Evolutionary conservation across 1,284 basidiomycete species (phyloP).

Genomic region (Trichosporon coremiiforme): DNA sequence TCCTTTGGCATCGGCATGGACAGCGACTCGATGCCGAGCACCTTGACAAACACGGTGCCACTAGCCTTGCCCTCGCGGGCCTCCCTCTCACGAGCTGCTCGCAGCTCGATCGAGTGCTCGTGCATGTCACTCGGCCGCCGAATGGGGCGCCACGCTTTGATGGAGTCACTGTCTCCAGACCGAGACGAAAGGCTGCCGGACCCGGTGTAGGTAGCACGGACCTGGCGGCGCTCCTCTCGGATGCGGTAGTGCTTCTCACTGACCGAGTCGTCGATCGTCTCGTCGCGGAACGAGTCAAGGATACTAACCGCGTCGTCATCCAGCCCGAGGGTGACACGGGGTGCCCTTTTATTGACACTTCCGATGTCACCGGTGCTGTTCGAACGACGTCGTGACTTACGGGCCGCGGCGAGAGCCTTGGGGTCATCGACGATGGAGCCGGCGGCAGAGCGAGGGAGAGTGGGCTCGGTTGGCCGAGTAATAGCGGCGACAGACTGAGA

Average conservation of each 20-base stretch:
- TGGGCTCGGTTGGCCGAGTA: neutral
- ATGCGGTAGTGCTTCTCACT: conserved; percentile 64
- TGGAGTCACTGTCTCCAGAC: conserved; percentile 72
- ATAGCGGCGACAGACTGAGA: neutral
- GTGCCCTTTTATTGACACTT: conserved; percentile 33
- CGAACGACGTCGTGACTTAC: conserved; percentile 46
- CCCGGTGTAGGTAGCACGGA: conserved; percentile 73
- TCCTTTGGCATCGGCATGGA: conserved; percentile 72
- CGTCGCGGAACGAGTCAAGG: conserved; percentile 50
- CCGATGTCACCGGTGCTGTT: conserved; percentile 49
- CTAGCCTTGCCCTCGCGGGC: conserved; percentile 71
- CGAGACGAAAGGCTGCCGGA: conserved; percentile 62
- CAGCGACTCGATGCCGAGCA: conserved; percentile 73
- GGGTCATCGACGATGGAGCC: conserved; percentile 27
- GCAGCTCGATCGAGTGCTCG: conserved; percentile 86
- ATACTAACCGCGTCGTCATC: conserved; percentile 46
- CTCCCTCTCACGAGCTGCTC: conserved; percentile 73
- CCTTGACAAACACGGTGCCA: conserved; percentile 93
- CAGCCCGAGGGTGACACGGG: conserved; percentile 49
- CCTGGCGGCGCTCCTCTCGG: conserved; percentile 65
- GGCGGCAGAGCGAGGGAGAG: conserved; percentile 10
- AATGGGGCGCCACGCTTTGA: conserved; percentile 81
- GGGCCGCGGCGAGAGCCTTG: conserved; percentile 24
- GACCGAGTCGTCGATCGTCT: conserved; percentile 45
- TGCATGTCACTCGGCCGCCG: conserved; percentile 93